A percentile compares a stretch with the other conserved stretches of the same genome.
These are phyloP conservation scores for Escovopsis sp. DNA, from an alignment of 2,329 filamentous ascomycete species.

Conservation along the genomic window DNA sequence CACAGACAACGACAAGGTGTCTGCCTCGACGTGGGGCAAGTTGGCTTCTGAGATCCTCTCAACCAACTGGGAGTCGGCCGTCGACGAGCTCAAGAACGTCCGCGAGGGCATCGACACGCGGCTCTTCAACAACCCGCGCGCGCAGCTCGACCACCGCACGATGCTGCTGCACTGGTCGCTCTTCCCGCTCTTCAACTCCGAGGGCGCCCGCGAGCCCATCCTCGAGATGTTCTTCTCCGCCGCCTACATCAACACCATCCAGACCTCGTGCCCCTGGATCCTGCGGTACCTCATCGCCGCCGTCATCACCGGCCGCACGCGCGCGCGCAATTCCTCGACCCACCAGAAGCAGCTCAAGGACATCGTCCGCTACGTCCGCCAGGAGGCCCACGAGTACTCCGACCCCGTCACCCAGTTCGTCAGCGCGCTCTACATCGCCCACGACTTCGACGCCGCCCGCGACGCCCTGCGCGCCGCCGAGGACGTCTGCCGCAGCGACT, in stretches of 20 bases:
- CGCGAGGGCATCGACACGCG: constrained; percentile 87
- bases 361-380: constrained; percentile 83
- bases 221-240: constrained; percentile 96
- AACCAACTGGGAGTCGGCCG: constrained; percentile 85
- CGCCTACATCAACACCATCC: constrained; percentile 98
- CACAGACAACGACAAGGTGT: constrained; percentile 95
- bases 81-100: constrained; percentile 82
- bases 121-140: constrained; percentile 90
- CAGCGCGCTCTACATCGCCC: constrained; percentile 82
- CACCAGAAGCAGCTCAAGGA: constrained; percentile 99
- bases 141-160: constrained; percentile 89
- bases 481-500: constrained; percentile 81
- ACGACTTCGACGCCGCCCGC: constrained; percentile 78
- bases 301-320: constrained; percentile 83
- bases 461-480: constrained; percentile 83
- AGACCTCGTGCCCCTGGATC: constrained; percentile 94
- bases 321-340: constrained; percentile 63
- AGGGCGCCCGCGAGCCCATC: constrained; percentile 74
- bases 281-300: constrained; percentile 86
- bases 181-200: constrained; percentile 98
- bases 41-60: constrained; percentile 90
- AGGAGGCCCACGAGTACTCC: constrained; percentile 94
- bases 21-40: constrained; percentile 94
- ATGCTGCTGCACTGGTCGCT: constrained; percentile 98
- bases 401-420: constrained; percentile 95